A percentile compares a stretch with the other conserved stretches of the same genome.
phyloP scores from a whole-genome alignment of 805 yeast genomes.

The Starmerella stigmatis region DNA sequence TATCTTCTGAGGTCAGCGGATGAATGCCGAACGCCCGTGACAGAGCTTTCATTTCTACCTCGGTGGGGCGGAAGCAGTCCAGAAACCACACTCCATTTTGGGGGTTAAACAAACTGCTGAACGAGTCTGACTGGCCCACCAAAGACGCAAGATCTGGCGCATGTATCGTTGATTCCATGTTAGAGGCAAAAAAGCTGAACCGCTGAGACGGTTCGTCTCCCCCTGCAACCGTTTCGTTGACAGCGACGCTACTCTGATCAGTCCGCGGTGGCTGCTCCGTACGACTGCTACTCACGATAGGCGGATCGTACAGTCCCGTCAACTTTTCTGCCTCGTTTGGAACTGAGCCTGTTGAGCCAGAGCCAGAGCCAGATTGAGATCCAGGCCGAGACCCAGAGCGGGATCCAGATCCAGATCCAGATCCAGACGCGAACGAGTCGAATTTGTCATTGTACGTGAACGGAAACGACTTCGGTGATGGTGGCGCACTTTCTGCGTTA shows the following conservation, averaged over 20 bases:
- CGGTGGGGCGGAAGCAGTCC: slow-evolving; percentile 89
- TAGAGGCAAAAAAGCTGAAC: slow-evolving; percentile 73
- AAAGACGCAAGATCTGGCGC: slow-evolving; percentile 78
- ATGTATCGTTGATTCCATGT: slow-evolving; percentile 77
- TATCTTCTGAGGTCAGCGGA: slow-evolving; percentile 96
- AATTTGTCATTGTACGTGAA: neutral
- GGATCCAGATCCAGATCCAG: too few relatives aligned
- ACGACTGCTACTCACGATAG: too few relatives aligned
- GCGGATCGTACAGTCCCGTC: neutral
- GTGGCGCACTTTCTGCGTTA: neutral
- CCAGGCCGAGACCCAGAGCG: too few relatives aligned
- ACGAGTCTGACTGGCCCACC: slow-evolving; percentile 46
- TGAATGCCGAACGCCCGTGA: slow-evolving; percentile 94
- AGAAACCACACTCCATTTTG: slow-evolving; percentile 90
- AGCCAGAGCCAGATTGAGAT: neutral
- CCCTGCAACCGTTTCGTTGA: neutral
- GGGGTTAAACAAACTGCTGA: slow-evolving; percentile 57
- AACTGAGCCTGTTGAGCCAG: neutral
- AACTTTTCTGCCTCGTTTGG: neutral
- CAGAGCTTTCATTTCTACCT: slow-evolving; percentile 81
- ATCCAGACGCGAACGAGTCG: neutral
- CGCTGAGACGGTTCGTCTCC: slow-evolving; percentile 51
- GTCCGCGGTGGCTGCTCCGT: neutral
- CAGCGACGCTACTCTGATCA: slow-evolving; percentile 2
- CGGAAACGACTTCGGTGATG: neutral